Percentiles rank a stretch among this genome's conserved stretches.
These are phyloP conservation scores for Lentinula guzmanii DNA, from an alignment of 768 basidiomycete species.

Conservation along the genomic window DNA sequence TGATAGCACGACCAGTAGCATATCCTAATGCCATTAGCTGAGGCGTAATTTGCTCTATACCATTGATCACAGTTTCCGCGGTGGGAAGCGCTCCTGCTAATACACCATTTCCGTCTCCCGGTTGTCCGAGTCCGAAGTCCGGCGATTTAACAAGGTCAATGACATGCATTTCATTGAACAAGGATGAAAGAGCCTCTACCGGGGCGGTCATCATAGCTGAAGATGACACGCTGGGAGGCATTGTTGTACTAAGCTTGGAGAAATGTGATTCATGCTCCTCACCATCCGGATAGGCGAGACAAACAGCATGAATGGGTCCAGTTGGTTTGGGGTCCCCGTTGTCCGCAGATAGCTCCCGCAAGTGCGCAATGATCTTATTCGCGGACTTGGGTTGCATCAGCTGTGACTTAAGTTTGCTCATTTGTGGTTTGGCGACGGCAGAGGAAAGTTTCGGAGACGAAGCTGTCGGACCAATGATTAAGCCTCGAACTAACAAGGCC, in stretches of 20 bases:
- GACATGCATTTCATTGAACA: constrained; percentile 56
- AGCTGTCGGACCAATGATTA: constrained; percentile 56
- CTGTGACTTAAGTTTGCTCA: constrained; percentile 62
- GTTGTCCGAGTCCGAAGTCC: constrained; percentile 67
- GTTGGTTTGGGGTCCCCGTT: constrained; percentile 16
- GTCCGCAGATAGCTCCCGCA: constrained; percentile 46
- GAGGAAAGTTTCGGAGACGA: constrained; percentile 32
- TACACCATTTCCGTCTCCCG: constrained; percentile 61
- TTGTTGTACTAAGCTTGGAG: constrained; percentile 28
- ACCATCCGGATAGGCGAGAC: constrained; percentile 55
- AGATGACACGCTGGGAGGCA: constrained; percentile 10
- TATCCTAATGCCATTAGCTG: constrained; percentile 74
- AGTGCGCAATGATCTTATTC: constrained; percentile 65
- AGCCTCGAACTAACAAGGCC: constrained; percentile 55
- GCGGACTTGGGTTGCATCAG: constrained; percentile 64
- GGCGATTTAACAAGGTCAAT: constrained; percentile 55
- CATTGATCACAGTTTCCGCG: constrained; percentile 62
- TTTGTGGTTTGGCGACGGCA: constrained; percentile 39
- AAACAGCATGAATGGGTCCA: constrained; percentile 73
- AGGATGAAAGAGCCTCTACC: constrained; percentile 38
- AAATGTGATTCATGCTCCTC: constrained; percentile 62
- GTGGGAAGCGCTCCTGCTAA: constrained; percentile 75
- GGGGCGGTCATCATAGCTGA: constrained; percentile 42
- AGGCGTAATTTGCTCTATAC: constrained; percentile 66
- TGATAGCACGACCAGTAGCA: constrained; percentile 59